phyloP scores from a whole-genome alignment of 2,329 filamentous ascomycete genomes.

The Cytospora schulzeri region DNA sequence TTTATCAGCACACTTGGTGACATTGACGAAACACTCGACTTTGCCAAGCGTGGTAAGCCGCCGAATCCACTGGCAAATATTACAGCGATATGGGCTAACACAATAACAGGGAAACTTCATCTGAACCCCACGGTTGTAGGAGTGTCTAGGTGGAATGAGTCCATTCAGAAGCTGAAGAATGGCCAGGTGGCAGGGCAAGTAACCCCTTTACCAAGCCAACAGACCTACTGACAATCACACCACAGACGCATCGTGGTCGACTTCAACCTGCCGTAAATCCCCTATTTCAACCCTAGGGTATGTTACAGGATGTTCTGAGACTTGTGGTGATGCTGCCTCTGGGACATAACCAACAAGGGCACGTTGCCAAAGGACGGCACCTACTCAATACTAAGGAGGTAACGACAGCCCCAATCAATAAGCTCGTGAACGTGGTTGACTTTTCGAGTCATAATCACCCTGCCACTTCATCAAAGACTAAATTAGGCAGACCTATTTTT shows the following conservation, averaged over 20 bases:
- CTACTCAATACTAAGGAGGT: no score
- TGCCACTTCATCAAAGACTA: neutral
- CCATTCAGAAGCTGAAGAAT: constrained; percentile 11
- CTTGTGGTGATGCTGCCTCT: no score
- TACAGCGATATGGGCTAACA: neutral
- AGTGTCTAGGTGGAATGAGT: constrained; percentile 18
- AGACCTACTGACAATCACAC: neutral
- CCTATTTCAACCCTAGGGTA: neutral
- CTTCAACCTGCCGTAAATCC: constrained; percentile 14
- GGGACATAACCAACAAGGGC: no score
- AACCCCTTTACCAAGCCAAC: neutral
- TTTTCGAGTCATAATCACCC: neutral
- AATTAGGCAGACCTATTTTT: neutral
- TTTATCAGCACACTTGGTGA: constrained; percentile 26
- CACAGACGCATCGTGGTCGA: neutral
- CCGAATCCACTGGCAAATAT: neutral
- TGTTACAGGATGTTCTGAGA: no score
- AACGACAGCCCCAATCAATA: no score
- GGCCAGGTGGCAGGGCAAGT: constrained; percentile 17
- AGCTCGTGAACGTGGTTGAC: neutral
- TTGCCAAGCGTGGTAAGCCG: constrained; percentile 25
- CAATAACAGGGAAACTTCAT: constrained; percentile 4
- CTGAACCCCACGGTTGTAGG: constrained; percentile 15
- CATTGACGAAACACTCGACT: constrained; percentile 26
- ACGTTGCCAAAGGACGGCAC: no score